These are phyloP conservation scores for Begonia peltatifolia DNA, from an alignment of 306 rosid genomes.

Conservation along the genomic window DNA sequence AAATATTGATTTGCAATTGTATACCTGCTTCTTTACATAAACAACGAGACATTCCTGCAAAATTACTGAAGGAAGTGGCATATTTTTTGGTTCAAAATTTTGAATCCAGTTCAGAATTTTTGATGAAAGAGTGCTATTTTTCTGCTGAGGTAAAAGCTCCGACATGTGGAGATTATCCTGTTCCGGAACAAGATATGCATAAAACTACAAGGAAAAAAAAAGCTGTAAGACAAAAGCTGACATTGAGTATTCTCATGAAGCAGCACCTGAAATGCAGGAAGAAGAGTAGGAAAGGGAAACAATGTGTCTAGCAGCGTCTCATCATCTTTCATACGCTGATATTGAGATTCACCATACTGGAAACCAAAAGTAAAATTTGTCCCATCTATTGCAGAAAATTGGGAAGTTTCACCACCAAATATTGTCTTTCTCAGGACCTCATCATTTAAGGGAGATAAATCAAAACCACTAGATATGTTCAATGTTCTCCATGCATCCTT, in stretches of 20 bases:
- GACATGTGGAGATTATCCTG: constrained; percentile 73
- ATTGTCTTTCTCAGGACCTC: constrained; percentile 51
- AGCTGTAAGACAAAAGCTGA: neutral
- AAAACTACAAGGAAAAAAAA: constrained; percentile 12
- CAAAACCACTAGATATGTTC: constrained; percentile 49
- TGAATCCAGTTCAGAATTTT: constrained; percentile 79
- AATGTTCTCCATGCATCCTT: constrained; percentile 43
- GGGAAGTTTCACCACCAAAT: constrained; percentile 33
- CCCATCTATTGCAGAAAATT: constrained; percentile 38
- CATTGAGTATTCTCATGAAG: neutral
- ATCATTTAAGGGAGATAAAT: constrained; percentile 75
- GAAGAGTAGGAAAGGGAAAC: constrained; percentile 86
- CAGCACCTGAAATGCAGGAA: constrained; percentile 74
- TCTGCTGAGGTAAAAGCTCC: constrained; percentile 87
- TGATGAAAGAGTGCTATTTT: constrained; percentile 85
- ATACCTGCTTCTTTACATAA: constrained; percentile 77
- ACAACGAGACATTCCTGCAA: constrained; percentile 73
- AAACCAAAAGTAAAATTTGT: constrained; percentile 76
- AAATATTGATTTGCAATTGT: constrained; percentile 9
- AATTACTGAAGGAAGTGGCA: constrained; percentile 68
- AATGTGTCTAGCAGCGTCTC: constrained; percentile 47
- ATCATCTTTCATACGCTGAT: constrained; percentile 44
- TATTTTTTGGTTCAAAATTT: constrained; percentile 48
- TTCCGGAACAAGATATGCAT: constrained; percentile 15
- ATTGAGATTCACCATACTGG: constrained; percentile 60